Percentiles rank a stretch among this genome's conserved stretches.
phyloP scores from a whole-genome alignment of 2,329 filamentous ascomycete genomes.

The Colletotrichum gloeosporioides region DNA sequence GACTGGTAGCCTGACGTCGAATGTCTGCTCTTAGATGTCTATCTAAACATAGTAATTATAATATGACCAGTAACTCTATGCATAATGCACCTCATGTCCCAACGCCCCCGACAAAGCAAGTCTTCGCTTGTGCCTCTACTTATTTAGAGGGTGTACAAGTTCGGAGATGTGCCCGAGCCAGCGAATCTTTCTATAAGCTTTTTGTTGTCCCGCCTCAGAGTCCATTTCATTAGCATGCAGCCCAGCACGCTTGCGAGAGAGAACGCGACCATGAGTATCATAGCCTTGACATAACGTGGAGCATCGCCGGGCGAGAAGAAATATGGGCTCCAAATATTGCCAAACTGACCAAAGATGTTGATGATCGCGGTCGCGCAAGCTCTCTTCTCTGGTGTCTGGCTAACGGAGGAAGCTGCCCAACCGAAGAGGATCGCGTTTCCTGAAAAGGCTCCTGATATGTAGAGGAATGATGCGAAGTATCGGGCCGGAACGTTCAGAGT shows the following conservation, averaged over 20 bases:
- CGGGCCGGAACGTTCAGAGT: conserved; percentile 58
- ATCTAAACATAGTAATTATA: background rate
- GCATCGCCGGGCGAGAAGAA: conserved; percentile 34
- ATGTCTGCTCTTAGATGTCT: background rate
- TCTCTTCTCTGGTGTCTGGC: conserved; percentile 40
- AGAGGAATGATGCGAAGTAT: conserved; percentile 43
- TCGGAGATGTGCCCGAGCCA: background rate
- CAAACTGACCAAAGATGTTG: conserved; percentile 39
- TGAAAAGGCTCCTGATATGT: conserved; percentile 24
- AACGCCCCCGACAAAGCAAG: background rate
- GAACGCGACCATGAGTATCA: conserved; percentile 24
- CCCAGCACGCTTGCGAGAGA: background rate
- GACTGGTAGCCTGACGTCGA: background rate
- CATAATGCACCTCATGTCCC: background rate
- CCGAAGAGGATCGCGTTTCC: conserved; percentile 36
- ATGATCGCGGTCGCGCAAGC: conserved; percentile 38
- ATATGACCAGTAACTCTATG: background rate
- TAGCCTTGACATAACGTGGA: conserved; percentile 32
- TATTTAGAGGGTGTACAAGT: background rate
- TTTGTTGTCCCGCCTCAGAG: background rate
- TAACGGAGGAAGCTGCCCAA: conserved; percentile 36
- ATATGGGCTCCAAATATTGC: conserved; percentile 44
- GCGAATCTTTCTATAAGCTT: background rate
- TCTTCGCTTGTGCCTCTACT: background rate
- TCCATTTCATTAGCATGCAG: background rate